Evolutionary conservation across 2,329 filamentous ascomycete genomes (phyloP), one percentile per base, ranked within the genome.

Genomic region (Exutisphaerella laricina): DNA sequence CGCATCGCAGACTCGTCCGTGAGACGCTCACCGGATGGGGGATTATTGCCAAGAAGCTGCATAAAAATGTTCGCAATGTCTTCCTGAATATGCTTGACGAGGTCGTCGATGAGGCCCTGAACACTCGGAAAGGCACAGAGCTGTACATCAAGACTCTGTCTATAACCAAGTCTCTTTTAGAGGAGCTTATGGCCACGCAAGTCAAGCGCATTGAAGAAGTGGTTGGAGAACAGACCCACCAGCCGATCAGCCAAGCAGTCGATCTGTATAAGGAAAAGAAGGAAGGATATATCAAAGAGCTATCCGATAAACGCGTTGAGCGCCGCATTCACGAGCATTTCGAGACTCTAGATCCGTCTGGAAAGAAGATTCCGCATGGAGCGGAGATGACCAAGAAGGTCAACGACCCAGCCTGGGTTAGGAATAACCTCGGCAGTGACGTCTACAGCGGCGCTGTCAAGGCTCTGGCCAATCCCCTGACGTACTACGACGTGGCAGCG

Each of bases 401-500:
- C 0, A 56, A 54, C 13, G 60, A 65, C 4, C 47, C 58, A 1
- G 42, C 38, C 2, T 55, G 54, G 31, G 30, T 58, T n/a, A 49
- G 47, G 4, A 35, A 60, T 0, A 43, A 71, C 18, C 66, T 86
- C 8, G 73, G 72, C 0, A 59, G 67, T 0, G 84, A 88, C 53
- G 68, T 70, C 0, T 87, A 78, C 51, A 58, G 69, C 1, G 62
- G 66, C 0, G 83, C 87, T 56, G 62, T 88, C 1, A 68, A 73
- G 6, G 76, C 84, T 0, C 75, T 84, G 0, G 72, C 79, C 0
- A 78, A 79, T 3, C 72, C 85, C 32, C 70, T 81, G 0, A 82
- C 76, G 0, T 88, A 88, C 60, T 88, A 88, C 57, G 71, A 77
- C 34, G 74, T 82, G 4, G 82, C 84, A 0, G 75, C 78, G 0